Evolutionary conservation across 1,139 yeast genomes (phyloP), one percentile per base, ranked within the genome.

Genomic region (Eremothecium gossypii): DNA sequence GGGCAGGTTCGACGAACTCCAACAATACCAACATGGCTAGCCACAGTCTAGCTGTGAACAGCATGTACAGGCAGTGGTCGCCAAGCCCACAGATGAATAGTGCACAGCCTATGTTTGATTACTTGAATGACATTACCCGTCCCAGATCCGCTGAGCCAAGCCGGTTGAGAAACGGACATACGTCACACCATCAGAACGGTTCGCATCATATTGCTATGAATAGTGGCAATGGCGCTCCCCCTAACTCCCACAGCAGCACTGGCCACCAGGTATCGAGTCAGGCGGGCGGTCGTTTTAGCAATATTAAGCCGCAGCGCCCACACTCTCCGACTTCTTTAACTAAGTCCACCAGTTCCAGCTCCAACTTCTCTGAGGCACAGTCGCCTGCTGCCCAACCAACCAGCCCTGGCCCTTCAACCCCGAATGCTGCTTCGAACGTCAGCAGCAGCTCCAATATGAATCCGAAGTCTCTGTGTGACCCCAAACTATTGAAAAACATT

Each of bases 401-500:
- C 41, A 23, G 30, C 41, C 12, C 41, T 27, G 39, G 27, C 9
- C 10, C 38, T 37, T 29, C 17, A 7, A 11, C 29, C 11, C 9
- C 26, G 8, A 36, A 33, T 32, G 33, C 29, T 17, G 38, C 23
- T 17, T 20, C 37, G 17, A 32, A 14, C 17, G 31, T 29, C 13
- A 49, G 36, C 45, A 42, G 36, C 49, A 45, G 32, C 49, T 45
- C 30, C 49, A 50, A 38, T 48, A 64, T 68, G 53, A 66, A 64
- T 34, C 82, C 84, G 4, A 68, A 72, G 41, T 87, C 79, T 54
- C 76, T 80, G 41, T 72, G 85, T 17, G 82, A 78, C 53, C 67
- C 72, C 32, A 77, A 76, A 43, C 65, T 85, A 47, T 68, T 87
- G 55, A 69, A 72, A 48, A 93, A 91, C 60, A 78, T 91, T 42